Evolutionary conservation across 2,329 filamentous ascomycete genomes (phyloP), one percentile per base, ranked within the genome.

Genomic region (Colletotrichum incanum): DNA sequence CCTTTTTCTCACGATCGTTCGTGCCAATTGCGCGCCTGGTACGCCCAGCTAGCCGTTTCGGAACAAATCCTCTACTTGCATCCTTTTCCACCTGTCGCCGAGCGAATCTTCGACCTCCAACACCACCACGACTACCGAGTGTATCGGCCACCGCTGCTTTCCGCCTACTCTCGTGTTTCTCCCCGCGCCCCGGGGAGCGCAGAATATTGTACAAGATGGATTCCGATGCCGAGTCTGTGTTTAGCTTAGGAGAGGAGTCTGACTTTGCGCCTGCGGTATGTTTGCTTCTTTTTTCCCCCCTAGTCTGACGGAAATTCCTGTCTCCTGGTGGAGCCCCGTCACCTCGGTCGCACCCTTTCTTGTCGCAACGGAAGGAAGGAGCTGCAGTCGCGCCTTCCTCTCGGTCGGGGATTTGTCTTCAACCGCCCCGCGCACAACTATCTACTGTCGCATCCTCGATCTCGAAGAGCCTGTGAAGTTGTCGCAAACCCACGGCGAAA

Each of bases 161-260:
- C 37, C 73, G 71, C 39, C 60, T 14, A 20, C 43, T 55, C 20
- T 66, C 67, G 55, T 64, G 58, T 31, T 45, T 37, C 71, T 66
- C 61, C 67, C 58, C 62, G 67, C 67, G 49, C 43, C 34, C 58
- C 37, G 62, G 67, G 58, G 71, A 71, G 54, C 71, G 70, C 47
- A 58, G 37, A 59, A 56, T 37, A 62, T 23, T 64, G 58, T 69
- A 75, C 81, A 83, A 77, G 61, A 90, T 90, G 89, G 86, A 88
- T 76, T 89, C 86, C 73, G 88, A 90, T 82, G 90, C 91, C 82
- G 67, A 37, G n/a, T 83, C 79, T 71, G 76, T 76, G 56, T 83
- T 82, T 74, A 83, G 80, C 71, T 66, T 81, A 37, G 82, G 76
- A 61, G 82, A 84, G 45, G 83, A 85, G 71, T 85, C 84, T 28